phyloP scores from a whole-genome alignment of 2,329 filamentous ascomycete genomes.

The Microcyclosporella mali region DNA sequence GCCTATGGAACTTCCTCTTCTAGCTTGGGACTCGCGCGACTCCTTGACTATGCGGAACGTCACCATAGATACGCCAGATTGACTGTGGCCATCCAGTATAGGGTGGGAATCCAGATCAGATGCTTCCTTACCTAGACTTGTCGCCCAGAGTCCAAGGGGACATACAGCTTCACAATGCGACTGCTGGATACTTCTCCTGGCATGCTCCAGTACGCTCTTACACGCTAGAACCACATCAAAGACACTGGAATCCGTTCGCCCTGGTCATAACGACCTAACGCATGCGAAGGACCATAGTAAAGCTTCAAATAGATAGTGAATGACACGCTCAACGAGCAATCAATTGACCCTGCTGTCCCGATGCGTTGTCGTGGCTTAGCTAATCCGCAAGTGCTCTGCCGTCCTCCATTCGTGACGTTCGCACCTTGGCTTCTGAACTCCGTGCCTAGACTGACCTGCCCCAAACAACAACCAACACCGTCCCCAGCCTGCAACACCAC shows the following conservation, averaged over 20 bases:
- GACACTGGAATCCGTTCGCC: background rate
- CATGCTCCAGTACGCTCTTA: background rate
- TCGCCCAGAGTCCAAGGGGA: no score
- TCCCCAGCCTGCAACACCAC: slow-evolving; percentile 34
- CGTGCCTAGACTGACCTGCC: slow-evolving; percentile 12
- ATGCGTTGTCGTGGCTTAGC: slow-evolving; percentile 14
- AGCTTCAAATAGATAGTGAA: slow-evolving; percentile 15
- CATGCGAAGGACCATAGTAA: slow-evolving; percentile 1
- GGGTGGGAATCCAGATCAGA: no score
- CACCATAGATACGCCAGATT: no score
- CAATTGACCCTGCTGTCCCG: slow-evolving; percentile 1
- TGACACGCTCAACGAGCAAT: slow-evolving; percentile 10
- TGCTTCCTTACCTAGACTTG: no score
- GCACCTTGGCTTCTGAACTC: slow-evolving; percentile 8
- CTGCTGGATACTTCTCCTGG: background rate
- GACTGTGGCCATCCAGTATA: no score
- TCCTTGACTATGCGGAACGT: no score
- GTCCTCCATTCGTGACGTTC: slow-evolving; percentile 14
- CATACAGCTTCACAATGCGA: no score
- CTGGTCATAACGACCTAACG: background rate
- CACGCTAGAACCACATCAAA: background rate
- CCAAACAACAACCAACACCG: slow-evolving; percentile 20
- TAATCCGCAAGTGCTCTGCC: slow-evolving; percentile 9
- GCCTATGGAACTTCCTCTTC: no score
- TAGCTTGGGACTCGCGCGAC: no score